A percentile compares a stretch with the other conserved stretches of the same genome.
Evolutionary conservation across 2,329 filamentous ascomycete genomes (phyloP).

Genomic region (Pseudonectria foliicola): DNA sequence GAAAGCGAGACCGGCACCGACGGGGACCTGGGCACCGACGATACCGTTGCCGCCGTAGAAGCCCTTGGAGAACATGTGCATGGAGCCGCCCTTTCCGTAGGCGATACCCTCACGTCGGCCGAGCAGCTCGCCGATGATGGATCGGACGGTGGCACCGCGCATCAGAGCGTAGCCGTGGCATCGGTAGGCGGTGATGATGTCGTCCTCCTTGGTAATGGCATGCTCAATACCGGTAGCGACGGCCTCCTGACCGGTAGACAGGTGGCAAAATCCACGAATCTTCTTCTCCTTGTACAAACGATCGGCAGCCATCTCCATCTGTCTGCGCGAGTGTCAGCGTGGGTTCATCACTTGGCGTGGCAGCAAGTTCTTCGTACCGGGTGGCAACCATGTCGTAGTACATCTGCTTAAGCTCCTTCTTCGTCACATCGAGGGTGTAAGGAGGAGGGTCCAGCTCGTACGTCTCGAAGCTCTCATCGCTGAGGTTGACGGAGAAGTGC

Average conservation of each 20-base stretch:
- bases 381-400: slow-evolving; percentile 96
- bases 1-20: slow-evolving; percentile 93
- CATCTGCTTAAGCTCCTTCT: slow-evolving; percentile 98
- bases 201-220: slow-evolving; percentile 83
- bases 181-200: slow-evolving; percentile 95
- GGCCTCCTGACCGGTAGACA: slow-evolving; percentile 96
- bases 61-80: slow-evolving; percentile 99
- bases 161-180: slow-evolving; percentile 98
- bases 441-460: slow-evolving; percentile 96
- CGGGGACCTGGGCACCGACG: slow-evolving; percentile 95
- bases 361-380: slow-evolving; percentile 55
- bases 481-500: slow-evolving; percentile 84
- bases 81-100: slow-evolving; percentile 97
- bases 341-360: background rate
- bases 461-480: slow-evolving; percentile 98
- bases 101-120: slow-evolving; percentile 94
- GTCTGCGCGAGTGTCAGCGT: slow-evolving; percentile 49
- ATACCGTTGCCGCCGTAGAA: slow-evolving; percentile 99
- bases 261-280: slow-evolving; percentile 98
- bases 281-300: slow-evolving; percentile 99
- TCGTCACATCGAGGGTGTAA: slow-evolving; percentile 88
- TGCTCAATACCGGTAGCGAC: slow-evolving; percentile 96
- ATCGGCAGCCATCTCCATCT: slow-evolving; percentile 99
- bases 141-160: slow-evolving; percentile 84
- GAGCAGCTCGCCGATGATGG: slow-evolving; percentile 92